Percentiles rank a stretch among this genome's conserved stretches.
Evolutionary conservation across 768 basidiomycete genomes (phyloP).

Genomic region (Clitopilus passeckerianus): DNA sequence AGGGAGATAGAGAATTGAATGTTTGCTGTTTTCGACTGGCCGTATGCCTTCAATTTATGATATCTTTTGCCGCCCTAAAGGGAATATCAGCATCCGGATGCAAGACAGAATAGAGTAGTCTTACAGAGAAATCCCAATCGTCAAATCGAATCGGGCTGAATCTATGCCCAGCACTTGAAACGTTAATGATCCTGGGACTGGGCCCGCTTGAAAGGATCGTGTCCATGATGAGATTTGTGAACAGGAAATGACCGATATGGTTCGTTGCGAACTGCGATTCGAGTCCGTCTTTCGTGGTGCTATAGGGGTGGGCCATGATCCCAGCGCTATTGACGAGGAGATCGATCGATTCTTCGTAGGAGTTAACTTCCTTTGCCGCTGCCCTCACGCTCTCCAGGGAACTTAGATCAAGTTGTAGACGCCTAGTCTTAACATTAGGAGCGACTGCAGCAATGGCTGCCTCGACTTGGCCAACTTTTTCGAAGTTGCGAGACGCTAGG

Average conservation of each 20-base stretch:
- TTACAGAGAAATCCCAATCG: conserved; percentile 2
- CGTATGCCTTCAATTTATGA: not conserved
- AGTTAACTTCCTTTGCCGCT: conserved; percentile 13
- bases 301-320: conserved; percentile 16
- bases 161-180: conserved; percentile 6
- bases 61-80: conserved; percentile 7
- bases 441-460: conserved; percentile 4
- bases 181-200: conserved; percentile 6
- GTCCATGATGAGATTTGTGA: conserved; percentile 14
- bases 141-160: conserved; percentile 7
- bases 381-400: conserved; percentile 8
- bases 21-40: conserved; percentile 12
- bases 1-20: conserved; percentile 4
- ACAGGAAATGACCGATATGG: conserved; percentile 17
- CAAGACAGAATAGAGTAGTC: not conserved
- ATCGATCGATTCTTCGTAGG: conserved; percentile 13
- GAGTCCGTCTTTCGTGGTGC: conserved; percentile 13
- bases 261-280: conserved; percentile 17
- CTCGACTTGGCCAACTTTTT: not conserved
- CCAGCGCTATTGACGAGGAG: conserved; percentile 16
- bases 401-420: conserved; percentile 10
- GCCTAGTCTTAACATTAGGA: conserved; percentile 6
- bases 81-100: not conserved
- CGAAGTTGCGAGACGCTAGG: not conserved
- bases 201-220: conserved; percentile 1